Conservation (phyloP, 73 alveolate genomes). For the Symbiodinium natans region DNA sequence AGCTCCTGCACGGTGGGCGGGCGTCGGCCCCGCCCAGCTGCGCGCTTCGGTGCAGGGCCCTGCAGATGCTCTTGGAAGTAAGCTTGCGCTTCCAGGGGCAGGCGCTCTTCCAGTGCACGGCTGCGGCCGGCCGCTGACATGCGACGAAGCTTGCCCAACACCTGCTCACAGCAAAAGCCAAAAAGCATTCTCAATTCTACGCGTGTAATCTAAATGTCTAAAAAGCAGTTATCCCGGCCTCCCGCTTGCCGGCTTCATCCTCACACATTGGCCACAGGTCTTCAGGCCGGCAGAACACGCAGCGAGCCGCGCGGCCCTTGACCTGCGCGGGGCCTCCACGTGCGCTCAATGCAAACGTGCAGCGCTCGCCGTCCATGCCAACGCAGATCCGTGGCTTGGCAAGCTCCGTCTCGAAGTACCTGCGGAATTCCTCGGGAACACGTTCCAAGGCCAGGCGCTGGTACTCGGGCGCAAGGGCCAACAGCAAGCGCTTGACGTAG, state of each 20-base stretch:
- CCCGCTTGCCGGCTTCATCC: not conserved
- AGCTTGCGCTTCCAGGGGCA: not conserved
- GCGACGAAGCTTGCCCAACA: not conserved
- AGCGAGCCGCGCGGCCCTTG: not conserved
- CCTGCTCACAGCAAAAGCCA: too few relatives aligned
- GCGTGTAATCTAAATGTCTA: too few relatives aligned
- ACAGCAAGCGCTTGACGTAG: too few relatives aligned
- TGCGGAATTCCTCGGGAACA: not conserved
- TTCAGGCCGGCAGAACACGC: not conserved
- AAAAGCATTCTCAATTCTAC: too few relatives aligned
- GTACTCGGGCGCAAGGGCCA: not conserved
- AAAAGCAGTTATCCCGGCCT: too few relatives aligned
- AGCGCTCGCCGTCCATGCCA: constrained; percentile 1
- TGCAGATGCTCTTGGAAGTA: too few relatives aligned
- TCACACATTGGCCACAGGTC: not conserved
- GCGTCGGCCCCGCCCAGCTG: too few relatives aligned
- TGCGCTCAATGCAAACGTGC: not conserved
- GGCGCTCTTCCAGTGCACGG: not conserved
- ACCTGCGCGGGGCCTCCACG: not conserved
- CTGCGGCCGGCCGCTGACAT: not conserved
- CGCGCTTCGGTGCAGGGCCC: too few relatives aligned
- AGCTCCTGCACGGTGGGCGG: too few relatives aligned
- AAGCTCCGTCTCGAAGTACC: not conserved
- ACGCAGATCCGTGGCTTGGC: too few relatives aligned
- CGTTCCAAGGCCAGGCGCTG: not conserved